Conservation (phyloP, 768 basidiomycete species). For the Neoboletus subvelutipes region DNA sequence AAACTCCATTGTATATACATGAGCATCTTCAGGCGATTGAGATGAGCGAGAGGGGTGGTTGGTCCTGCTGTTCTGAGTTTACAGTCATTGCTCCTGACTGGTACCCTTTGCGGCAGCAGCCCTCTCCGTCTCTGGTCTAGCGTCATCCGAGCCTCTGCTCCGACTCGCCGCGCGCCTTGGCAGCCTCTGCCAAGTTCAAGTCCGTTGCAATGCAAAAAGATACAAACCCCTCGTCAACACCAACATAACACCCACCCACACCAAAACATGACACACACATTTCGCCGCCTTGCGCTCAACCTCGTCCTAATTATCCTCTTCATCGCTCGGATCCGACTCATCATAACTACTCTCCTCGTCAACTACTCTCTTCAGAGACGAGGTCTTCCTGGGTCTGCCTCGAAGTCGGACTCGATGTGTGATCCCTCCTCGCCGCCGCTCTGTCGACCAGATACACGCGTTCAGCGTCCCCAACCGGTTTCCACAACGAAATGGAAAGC, state of each 20-base stretch:
- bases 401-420: conserved; percentile 68
- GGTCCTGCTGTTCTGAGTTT: not conserved
- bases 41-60: not conserved
- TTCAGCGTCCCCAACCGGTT: conserved; percentile 28
- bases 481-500: conserved; percentile 19
- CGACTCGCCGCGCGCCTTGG: conserved; percentile 41
- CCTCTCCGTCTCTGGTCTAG: conserved; percentile 47
- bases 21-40: too few species aligned
- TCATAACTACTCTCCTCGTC: conserved; percentile 57
- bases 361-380: conserved; percentile 42
- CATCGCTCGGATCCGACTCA: conserved; percentile 47
- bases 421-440: conserved; percentile 61
- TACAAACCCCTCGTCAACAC: not conserved
- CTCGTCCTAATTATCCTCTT: conserved; percentile 91
- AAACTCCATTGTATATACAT: too few species aligned
- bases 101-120: conserved; percentile 19
- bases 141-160: conserved; percentile 55
- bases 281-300: conserved; percentile 89
- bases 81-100: conserved; percentile 3
- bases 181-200: conserved; percentile 44
- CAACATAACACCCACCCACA: not conserved
- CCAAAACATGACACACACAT: conserved; percentile 43
- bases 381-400: conserved; percentile 48
- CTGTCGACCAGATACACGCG: conserved; percentile 38
- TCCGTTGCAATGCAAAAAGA: conserved; percentile 38